These are phyloP conservation scores for Debaryomyces tyrocola DNA, from an alignment of 805 yeast genomes.

Conservation along the genomic window DNA sequence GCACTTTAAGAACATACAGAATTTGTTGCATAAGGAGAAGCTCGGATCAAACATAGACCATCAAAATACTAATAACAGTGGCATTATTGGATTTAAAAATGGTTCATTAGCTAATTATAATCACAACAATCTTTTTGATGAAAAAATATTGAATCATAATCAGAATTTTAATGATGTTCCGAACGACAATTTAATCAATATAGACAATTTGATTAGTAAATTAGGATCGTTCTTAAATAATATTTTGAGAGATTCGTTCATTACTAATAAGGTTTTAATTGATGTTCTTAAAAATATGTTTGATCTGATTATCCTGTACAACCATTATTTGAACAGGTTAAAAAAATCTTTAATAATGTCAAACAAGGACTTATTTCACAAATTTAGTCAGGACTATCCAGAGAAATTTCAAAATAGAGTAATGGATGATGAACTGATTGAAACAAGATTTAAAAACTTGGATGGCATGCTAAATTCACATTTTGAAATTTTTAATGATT, in stretches of 20 bases:
- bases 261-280: slow-evolving; percentile 58
- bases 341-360: slow-evolving; percentile 54
- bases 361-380: slow-evolving; percentile 45
- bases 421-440: slow-evolving; percentile 40
- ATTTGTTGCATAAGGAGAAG: slow-evolving; percentile 13
- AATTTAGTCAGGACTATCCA: slow-evolving; percentile 32
- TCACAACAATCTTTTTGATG: slow-evolving; percentile 20
- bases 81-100: not conserved
- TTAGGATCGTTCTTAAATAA: slow-evolving; percentile 61
- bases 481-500: slow-evolving; percentile 44
- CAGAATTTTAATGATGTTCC: not conserved
- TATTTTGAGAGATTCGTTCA: slow-evolving; percentile 62
- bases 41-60: slow-evolving; percentile 7
- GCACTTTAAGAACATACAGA: slow-evolving; percentile 42
- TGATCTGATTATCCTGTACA: slow-evolving; percentile 47
- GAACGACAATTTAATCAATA: slow-evolving; percentile 8
- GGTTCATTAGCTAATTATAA: slow-evolving; percentile 8
- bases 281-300: slow-evolving; percentile 46
- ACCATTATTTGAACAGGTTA: slow-evolving; percentile 50
- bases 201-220: slow-evolving; percentile 15
- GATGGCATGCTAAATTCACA: slow-evolving; percentile 42
- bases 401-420: slow-evolving; percentile 37
- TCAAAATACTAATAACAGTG: not conserved
- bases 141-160: slow-evolving; percentile 8
- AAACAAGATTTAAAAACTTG: slow-evolving; percentile 41